These are phyloP conservation scores for Myxozyma neotropica DNA, from an alignment of 805 yeast species.

Conservation along the genomic window DNA sequence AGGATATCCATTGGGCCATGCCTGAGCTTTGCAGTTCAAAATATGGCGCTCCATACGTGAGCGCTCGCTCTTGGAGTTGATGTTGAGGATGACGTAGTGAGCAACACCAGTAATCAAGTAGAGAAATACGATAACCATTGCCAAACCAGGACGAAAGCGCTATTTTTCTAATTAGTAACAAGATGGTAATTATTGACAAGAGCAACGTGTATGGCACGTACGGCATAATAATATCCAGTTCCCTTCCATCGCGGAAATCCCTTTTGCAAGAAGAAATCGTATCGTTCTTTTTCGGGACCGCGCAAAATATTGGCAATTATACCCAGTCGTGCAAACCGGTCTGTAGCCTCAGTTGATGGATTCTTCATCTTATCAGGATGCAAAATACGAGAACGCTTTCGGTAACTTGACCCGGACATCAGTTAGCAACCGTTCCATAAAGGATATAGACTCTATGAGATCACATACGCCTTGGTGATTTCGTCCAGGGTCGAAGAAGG, in stretches of 20 bases:
- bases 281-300: constrained; percentile 60
- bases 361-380: constrained; percentile 78
- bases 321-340: constrained; percentile 76
- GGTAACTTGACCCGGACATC: constrained; percentile 46
- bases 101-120: constrained; percentile 55
- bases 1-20: constrained; percentile 38
- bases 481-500: constrained; percentile 44
- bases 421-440: not conserved
- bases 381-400: constrained; percentile 65
- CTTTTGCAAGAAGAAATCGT: constrained; percentile 77
- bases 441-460: too few species aligned
- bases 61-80: constrained; percentile 59
- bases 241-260: constrained; percentile 88
- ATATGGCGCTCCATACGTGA: constrained; percentile 51
- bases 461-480: constrained; percentile 41
- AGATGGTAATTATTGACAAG: not conserved
- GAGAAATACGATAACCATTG: constrained; percentile 55
- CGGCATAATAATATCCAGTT: constrained; percentile 59
- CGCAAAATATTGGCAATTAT: constrained; percentile 74
- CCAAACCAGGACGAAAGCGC: constrained; percentile 68
- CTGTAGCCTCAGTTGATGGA: constrained; percentile 57
- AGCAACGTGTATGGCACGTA: too few species aligned
- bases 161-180: constrained; percentile 28
- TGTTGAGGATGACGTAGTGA: constrained; percentile 59
- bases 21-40: constrained; percentile 41